phyloP scores from a whole-genome alignment of 2,329 filamentous ascomycete genomes.

The Cladophialophora yegresii region DNA sequence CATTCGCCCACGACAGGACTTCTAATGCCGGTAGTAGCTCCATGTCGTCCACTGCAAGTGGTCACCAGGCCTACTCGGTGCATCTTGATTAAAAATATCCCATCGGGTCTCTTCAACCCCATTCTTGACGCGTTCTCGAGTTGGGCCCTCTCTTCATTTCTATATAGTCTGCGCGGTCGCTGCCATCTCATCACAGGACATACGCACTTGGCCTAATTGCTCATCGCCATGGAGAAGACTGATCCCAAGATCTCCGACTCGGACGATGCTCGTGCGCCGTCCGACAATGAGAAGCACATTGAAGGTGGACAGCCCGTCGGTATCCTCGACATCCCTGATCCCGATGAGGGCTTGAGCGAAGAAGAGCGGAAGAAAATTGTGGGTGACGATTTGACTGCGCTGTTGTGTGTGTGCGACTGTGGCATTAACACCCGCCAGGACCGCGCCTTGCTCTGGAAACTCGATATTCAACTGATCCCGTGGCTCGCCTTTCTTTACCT shows the following conservation, averaged over 20 bases:
- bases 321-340: constrained; percentile 46
- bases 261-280: constrained; percentile 21
- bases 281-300: constrained; percentile 25
- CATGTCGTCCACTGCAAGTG: background rate
- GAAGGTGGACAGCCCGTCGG: constrained; percentile 24
- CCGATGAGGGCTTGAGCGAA: constrained; percentile 65
- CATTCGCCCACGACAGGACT: background rate
- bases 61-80: constrained; percentile 9
- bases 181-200: background rate
- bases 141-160: background rate
- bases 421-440: constrained; percentile 41
- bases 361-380: constrained; percentile 65
- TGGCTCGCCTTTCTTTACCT: constrained; percentile 53
- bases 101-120: background rate
- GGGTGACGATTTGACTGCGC: constrained; percentile 36
- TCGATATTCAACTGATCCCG: constrained; percentile 50
- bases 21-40: background rate
- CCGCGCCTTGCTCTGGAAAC: constrained; percentile 48
- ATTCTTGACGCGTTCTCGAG: background rate
- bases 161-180: background rate
- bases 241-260: constrained; percentile 18
- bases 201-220: background rate
- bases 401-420: background rate
- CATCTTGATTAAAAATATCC: constrained; percentile 10
- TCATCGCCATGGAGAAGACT: constrained; percentile 17